phyloP scores from a whole-genome alignment of 257 asterid species.

The Gentiana dahurica region DNA sequence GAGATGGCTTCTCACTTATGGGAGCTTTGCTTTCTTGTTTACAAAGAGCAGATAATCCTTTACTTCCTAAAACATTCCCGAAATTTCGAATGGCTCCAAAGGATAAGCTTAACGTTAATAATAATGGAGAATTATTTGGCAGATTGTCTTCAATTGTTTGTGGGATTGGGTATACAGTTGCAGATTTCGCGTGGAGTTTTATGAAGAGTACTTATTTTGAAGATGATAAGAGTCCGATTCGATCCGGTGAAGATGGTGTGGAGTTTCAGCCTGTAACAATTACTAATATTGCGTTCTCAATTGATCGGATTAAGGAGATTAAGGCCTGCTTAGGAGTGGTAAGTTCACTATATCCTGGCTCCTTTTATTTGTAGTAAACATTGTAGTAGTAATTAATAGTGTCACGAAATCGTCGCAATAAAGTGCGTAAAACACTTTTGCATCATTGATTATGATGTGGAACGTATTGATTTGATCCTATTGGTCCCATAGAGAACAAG shows the following conservation, averaged over 20 bases:
- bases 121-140: conserved; percentile 5
- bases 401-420: no score
- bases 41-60: conserved; percentile 48
- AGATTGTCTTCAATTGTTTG: conserved; percentile 7
- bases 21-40: conserved; percentile 74
- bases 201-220: conserved; percentile 39
- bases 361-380: neutral
- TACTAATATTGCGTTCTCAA: conserved; percentile 31
- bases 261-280: conserved; percentile 41
- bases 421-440: no score
- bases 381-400: no score
- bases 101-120: neutral
- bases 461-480: no score
- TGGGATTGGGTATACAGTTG: conserved; percentile 12
- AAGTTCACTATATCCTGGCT: neutral
- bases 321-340: conserved; percentile 50
- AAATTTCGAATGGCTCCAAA: conserved; percentile 7
- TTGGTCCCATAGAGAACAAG: no score
- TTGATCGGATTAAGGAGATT: conserved; percentile 46
- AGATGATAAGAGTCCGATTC: conserved; percentile 43
- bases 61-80: conserved; percentile 43
- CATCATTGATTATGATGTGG: no score
- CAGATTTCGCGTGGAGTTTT: conserved; percentile 56
- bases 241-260: conserved; percentile 55
- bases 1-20: conserved; percentile 69